phyloP scores from a whole-genome alignment of 495 filamentous ascomycete species.

The Penicillium fimorum region DNA sequence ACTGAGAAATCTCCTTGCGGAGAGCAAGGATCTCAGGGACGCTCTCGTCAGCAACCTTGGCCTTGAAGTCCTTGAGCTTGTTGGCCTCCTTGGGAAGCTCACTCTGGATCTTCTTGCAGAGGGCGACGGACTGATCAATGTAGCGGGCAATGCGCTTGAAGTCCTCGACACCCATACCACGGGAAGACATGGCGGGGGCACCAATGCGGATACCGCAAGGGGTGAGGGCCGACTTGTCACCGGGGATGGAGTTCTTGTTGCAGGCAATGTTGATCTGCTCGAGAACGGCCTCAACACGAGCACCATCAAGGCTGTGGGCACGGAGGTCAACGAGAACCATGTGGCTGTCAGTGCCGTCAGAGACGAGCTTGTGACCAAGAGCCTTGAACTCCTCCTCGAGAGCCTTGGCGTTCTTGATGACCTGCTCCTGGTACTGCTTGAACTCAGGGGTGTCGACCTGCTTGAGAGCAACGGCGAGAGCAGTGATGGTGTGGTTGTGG shows the following conservation, averaged over 20 bases:
- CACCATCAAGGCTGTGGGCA: slow-evolving; percentile 77
- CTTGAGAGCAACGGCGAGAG: slow-evolving; percentile 92
- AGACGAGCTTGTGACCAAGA: slow-evolving; percentile 88
- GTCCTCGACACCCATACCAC: slow-evolving; percentile 90
- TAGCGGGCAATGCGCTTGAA: slow-evolving; percentile 88
- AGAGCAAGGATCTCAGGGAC: slow-evolving; percentile 76
- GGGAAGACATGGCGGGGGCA: slow-evolving; percentile 93
- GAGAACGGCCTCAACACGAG: slow-evolving; percentile 92
- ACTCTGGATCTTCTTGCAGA: slow-evolving; percentile 80
- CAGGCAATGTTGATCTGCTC: slow-evolving; percentile 98
- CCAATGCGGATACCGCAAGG: slow-evolving; percentile 94
- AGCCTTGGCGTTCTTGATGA: slow-evolving; percentile 89
- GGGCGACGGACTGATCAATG: slow-evolving; percentile 78
- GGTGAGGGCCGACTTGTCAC: slow-evolving; percentile 95
- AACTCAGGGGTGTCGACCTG: slow-evolving; percentile 92
- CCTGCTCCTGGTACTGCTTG: slow-evolving; percentile 92
- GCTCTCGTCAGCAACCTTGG: slow-evolving; percentile 75
- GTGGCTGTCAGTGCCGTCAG: slow-evolving; percentile 95
- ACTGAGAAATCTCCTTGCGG: slow-evolving; percentile 82
- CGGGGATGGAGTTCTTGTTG: slow-evolving; percentile 99
- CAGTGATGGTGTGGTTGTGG: slow-evolving; percentile 99
- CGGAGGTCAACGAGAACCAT: slow-evolving; percentile 96
- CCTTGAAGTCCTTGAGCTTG: slow-evolving; percentile 99
- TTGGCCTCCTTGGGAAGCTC: slow-evolving; percentile 92
- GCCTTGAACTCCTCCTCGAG: slow-evolving; percentile 67